phyloP scores from a whole-genome alignment of 805 yeast genomes.

The Phaffomyces thermotolerans region DNA sequence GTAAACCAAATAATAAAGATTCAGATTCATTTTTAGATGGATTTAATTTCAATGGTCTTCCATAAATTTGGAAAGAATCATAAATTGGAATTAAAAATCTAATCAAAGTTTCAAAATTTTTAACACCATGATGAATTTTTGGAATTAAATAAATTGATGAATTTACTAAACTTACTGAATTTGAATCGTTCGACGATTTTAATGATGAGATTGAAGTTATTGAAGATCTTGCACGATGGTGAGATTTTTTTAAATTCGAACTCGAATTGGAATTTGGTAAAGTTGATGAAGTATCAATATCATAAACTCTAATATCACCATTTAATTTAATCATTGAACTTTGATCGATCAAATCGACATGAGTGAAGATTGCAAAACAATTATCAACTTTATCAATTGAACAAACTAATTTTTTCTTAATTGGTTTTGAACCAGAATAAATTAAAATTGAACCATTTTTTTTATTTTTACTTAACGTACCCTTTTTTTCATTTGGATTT shows the following conservation, averaged over 20 bases:
- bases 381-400: slow-evolving; percentile 38
- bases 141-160: slow-evolving; percentile 52
- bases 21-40: slow-evolving; percentile 63
- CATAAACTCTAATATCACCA: slow-evolving; percentile 43
- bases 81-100: slow-evolving; percentile 61
- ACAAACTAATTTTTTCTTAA: slow-evolving; percentile 46
- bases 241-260: neutral
- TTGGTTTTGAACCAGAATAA: slow-evolving; percentile 38
- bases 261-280: slow-evolving; percentile 5
- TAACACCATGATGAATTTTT: slow-evolving; percentile 62
- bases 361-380: slow-evolving; percentile 52
- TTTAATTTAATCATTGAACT: slow-evolving; percentile 49
- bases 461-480: neutral
- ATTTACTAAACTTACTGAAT: slow-evolving; percentile 1
- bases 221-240: neutral
- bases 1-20: slow-evolving; percentile 68
- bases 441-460: slow-evolving; percentile 47
- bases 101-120: slow-evolving; percentile 65
- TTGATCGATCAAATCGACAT: slow-evolving; percentile 46
- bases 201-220: too few relatives aligned
- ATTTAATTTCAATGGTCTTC: slow-evolving; percentile 65
- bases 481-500: slow-evolving; percentile 32
- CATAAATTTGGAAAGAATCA: slow-evolving; percentile 66
- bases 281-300: slow-evolving; percentile 8
- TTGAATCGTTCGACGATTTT: neutral